These are phyloP conservation scores for Phoenix roebelenii DNA, from an alignment of 176 grass and related monocot species.

Conservation along the genomic window DNA sequence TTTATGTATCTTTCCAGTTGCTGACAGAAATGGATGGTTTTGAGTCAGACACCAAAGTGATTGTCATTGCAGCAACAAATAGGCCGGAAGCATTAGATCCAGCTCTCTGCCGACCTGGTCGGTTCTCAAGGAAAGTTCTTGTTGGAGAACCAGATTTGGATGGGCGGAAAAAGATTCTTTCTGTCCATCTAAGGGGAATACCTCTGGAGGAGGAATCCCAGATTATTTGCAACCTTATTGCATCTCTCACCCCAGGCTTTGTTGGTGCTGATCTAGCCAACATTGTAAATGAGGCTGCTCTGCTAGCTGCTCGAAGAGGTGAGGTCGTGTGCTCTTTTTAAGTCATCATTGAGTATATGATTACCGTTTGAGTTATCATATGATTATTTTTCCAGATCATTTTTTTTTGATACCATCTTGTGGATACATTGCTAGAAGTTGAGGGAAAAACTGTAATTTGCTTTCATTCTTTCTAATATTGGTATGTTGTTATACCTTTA, in stretches of 20 bases:
- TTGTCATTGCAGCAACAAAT: slow-evolving; percentile 92
- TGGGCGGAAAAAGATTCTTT: slow-evolving; percentile 74
- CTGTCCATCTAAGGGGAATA: slow-evolving; percentile 66
- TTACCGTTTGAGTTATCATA: slow-evolving; percentile 3
- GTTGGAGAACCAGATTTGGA: slow-evolving; percentile 76
- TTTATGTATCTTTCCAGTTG: slow-evolving; percentile 45
- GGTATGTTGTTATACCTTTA: too few relatives aligned
- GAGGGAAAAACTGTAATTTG: too few relatives aligned
- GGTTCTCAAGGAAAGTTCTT: slow-evolving; percentile 91
- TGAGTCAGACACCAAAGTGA: slow-evolving; percentile 82
- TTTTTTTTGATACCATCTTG: neutral
- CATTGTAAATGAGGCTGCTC: slow-evolving; percentile 80
- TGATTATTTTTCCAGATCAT: too few relatives aligned
- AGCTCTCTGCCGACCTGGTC: slow-evolving; percentile 75
- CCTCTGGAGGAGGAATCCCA: slow-evolving; percentile 77
- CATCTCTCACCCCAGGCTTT: slow-evolving; percentile 67
- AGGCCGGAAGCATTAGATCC: slow-evolving; percentile 75
- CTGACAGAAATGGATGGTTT: slow-evolving; percentile 98
- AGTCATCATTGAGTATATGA: neutral
- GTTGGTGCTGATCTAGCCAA: slow-evolving; percentile 89
- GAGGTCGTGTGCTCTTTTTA: slow-evolving; percentile 11
- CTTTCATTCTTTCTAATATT: too few relatives aligned
- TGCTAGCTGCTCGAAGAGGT: slow-evolving; percentile 90
- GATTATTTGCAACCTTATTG: slow-evolving; percentile 62
- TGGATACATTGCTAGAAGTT: too few relatives aligned